Conservation (phyloP, 192 early-diverging fungal genomes). For the Backusella tarrabulga region DNA sequence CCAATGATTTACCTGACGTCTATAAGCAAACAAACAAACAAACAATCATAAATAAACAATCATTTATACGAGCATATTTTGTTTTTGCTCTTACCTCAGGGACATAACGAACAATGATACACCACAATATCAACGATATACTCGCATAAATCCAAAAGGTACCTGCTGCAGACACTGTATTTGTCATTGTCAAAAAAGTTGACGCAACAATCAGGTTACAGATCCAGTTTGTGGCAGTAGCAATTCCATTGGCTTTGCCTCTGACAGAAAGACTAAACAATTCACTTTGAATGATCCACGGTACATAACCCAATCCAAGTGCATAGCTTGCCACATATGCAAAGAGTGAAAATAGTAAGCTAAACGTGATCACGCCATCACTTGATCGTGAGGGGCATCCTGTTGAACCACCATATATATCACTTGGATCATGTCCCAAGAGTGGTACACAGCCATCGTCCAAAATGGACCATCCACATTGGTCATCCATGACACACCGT, state of each 20-base stretch:
- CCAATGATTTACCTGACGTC: constrained; percentile 14
- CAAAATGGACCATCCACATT: constrained; percentile 33
- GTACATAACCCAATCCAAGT: constrained; percentile 48
- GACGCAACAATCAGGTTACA: constrained; percentile 67
- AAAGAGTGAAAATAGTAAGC: constrained; percentile 10
- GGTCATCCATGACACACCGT: constrained; percentile 44
- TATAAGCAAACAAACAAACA: neutral
- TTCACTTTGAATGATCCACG: constrained; percentile 78
- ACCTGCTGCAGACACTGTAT: constrained; percentile 49
- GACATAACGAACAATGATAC: constrained; percentile 58
- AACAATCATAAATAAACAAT: neutral
- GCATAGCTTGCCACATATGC: constrained; percentile 40
- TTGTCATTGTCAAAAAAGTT: constrained; percentile 63
- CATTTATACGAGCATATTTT: neutral
- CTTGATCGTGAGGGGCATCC: constrained; percentile 12
- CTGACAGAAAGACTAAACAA: constrained; percentile 73
- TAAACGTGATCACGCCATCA: constrained; percentile 8
- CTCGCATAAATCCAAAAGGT: constrained; percentile 57
- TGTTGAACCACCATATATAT: constrained; percentile 1
- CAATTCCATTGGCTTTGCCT: constrained; percentile 69
- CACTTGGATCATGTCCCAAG: neutral
- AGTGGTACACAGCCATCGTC: neutral
- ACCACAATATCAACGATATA: constrained; percentile 43
- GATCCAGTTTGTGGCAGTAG: constrained; percentile 83
- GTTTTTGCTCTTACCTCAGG: constrained; percentile 54